Conservation (phyloP, 805 yeast species). For the Lachancea sp. region DNA sequence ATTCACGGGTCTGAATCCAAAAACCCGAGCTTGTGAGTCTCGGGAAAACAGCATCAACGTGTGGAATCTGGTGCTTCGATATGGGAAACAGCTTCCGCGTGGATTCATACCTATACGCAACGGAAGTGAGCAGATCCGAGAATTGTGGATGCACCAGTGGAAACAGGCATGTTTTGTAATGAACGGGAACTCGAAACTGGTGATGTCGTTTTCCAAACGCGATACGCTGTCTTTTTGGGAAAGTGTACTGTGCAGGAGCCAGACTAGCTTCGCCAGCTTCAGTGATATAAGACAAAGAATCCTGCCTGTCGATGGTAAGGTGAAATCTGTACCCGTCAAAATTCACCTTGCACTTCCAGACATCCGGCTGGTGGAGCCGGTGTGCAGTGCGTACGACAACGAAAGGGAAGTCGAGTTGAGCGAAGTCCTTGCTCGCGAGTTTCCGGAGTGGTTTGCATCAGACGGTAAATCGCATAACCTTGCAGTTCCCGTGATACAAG, state of each 20-base stretch:
- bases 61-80: constrained; percentile 45
- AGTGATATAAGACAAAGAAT: constrained; percentile 19
- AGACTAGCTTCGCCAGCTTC: constrained; percentile 16
- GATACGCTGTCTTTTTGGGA: constrained; percentile 56
- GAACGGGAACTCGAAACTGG: constrained; percentile 69
- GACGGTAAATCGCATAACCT: constrained; percentile 21
- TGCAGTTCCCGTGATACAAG: constrained; percentile 38
- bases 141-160: constrained; percentile 66
- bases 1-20: constrained; percentile 36
- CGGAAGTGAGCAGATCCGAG: constrained; percentile 32
- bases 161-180: constrained; percentile 76
- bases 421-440: constrained; percentile 32
- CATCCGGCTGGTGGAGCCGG: constrained; percentile 34
- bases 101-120: constrained; percentile 39
- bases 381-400: constrained; percentile 11
- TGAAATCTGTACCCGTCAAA: constrained; percentile 43
- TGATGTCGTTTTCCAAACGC: constrained; percentile 68
- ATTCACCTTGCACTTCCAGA: constrained; percentile 38
- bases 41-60: constrained; percentile 21
- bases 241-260: constrained; percentile 35
- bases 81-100: constrained; percentile 37
- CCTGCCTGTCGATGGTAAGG: constrained; percentile 3
- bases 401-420: constrained; percentile 32
- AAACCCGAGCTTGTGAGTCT: neutral
- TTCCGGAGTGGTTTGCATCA: constrained; percentile 45